A percentile compares a stretch with the other conserved stretches of the same genome.
Evolutionary conservation across 306 rosid genomes (phyloP).

Genomic region (Fragaria nilgerrensis): DNA sequence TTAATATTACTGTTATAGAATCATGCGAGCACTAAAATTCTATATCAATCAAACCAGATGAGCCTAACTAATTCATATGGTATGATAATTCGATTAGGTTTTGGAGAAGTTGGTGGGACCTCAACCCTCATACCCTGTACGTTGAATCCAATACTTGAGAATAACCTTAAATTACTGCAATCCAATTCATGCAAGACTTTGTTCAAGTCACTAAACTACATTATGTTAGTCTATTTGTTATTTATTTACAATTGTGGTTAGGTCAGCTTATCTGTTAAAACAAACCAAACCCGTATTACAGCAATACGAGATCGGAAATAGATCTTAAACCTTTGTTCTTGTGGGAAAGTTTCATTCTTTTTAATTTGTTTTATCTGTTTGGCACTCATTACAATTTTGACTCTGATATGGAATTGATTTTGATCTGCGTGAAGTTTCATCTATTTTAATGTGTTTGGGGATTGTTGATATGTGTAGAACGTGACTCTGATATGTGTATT

Average conservation of each 20-base stretch:
- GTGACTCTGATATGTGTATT: too few relatives aligned
- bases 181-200: slow-evolving; percentile 5
- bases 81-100: background rate
- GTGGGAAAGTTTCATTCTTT: too few relatives aligned
- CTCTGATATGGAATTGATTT: too few relatives aligned
- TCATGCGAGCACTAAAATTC: background rate
- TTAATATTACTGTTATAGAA: background rate
- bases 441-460: too few relatives aligned
- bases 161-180: background rate
- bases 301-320: too few relatives aligned
- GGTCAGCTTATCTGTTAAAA: background rate
- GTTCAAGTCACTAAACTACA: background rate
- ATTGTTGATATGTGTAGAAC: too few relatives aligned
- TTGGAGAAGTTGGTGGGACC: background rate
- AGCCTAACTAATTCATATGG: background rate
- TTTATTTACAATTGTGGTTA: background rate
- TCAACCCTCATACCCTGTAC: background rate
- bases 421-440: too few relatives aligned
- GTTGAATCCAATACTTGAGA: background rate
- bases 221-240: background rate
- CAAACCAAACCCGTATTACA: too few relatives aligned
- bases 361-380: too few relatives aligned
- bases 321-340: too few relatives aligned
- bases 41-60: too few relatives aligned
- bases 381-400: too few relatives aligned